Base-by-base conservation (phyloP, 257 asterid genomes). In the Linderniella brevidens region DNA sequence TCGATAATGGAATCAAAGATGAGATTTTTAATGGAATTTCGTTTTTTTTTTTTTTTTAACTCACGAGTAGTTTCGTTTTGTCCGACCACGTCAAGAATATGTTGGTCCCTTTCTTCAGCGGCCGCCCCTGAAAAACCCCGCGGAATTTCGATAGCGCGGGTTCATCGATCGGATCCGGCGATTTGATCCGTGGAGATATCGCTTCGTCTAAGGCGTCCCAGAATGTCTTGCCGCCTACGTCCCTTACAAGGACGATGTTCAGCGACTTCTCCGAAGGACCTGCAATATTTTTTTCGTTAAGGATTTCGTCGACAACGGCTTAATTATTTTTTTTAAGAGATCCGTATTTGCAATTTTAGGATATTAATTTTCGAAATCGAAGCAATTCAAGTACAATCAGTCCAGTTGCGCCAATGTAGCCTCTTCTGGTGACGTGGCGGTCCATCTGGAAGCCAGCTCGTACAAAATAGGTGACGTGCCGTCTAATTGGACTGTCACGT, bases 131-230 rank as follows among this genome's bases (percentile, higher is more conserved):
- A 54, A 88, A 88, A 61, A 69, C 59, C 48, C 63, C 58, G 40
- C 82, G 76, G 39, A 88, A 84, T 14, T 71, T 67, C 8, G 80
- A 68, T 55, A 84, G 86, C 59, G 98, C 94, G 55, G 69, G 49
- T 35, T 74, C 68, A 48, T 79, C 95, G 19, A 55, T 69, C 7
- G 77, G 59, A 69, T 75, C 65, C n/a, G 67, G 75, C 4, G 86
- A 68, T 19, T 46, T 62, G 57, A 84, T 72, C 67, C 98, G 68
- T n/a, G 93, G 87, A 51, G 95, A 72, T 37, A 84, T 57, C 55
- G 92, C 86, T 49, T 80, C 95, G 59, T 76, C 78, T 65, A 88
- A 73, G 47, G 97, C 95, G 55, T 80, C 92, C 95, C 97, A 80
- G 58, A 84, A 88, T 38, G 84, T 80, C 73, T 80, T 88, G 35